phyloP scores from a whole-genome alignment of 192 early-diverging fungal genomes.

The Backusella mclennaniae region DNA sequence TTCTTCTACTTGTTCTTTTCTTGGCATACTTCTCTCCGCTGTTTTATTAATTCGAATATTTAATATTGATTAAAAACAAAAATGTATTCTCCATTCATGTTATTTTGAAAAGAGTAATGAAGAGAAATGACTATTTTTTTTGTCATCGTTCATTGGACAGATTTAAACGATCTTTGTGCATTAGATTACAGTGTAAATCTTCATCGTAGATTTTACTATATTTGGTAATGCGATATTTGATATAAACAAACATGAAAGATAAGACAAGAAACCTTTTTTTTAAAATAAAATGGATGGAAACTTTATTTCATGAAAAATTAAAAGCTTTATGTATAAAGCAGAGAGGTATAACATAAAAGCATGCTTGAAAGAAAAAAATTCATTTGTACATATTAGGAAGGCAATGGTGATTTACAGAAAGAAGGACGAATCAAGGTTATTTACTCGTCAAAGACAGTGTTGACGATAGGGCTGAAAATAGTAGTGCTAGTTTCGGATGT shows the following conservation, averaged over 20 bases:
- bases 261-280: neutral
- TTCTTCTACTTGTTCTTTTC: too few species aligned
- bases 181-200: neutral
- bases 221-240: neutral
- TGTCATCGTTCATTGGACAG: neutral
- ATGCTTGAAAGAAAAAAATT: neutral
- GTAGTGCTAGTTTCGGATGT: neutral
- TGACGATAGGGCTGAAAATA: conserved; percentile 9
- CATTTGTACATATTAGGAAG: conserved; percentile 8
- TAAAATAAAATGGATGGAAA: neutral
- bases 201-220: conserved; percentile 1
- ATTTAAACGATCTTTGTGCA: neutral
- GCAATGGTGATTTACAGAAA: neutral
- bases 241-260: neutral
- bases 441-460: conserved; percentile 17
- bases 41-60: too few species aligned
- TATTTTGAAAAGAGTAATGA: neutral
- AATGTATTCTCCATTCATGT: too few species aligned
- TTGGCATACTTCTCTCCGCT: too few species aligned
- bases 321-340: neutral
- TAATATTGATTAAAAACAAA: too few species aligned
- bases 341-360: neutral
- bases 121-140: neutral
- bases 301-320: neutral
- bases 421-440: neutral